A percentile compares a stretch with the other conserved stretches of the same genome.
Conservation (phyloP, 805 yeast genomes). For the Pichia rugopelliculosa region DNA sequence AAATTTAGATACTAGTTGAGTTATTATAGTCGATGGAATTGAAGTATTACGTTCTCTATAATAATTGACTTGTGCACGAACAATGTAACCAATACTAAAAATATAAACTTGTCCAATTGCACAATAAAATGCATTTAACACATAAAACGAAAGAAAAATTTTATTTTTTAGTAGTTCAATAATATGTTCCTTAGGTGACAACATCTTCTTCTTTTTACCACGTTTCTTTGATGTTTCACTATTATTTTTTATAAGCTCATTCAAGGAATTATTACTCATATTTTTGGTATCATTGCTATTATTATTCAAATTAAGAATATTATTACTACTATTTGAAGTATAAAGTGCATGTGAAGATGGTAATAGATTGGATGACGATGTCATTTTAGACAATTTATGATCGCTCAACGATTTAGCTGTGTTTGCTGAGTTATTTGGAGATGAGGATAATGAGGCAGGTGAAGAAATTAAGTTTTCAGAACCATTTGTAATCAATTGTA, state of each 20-base stretch:
- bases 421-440: neutral
- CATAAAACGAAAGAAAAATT: constrained; percentile 43
- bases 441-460: neutral
- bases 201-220: constrained; percentile 8
- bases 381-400: neutral
- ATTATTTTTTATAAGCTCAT: constrained; percentile 1
- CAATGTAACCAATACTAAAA: constrained; percentile 68
- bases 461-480: neutral
- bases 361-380: neutral
- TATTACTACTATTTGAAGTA: neutral
- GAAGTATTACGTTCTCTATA: constrained; percentile 10
- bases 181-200: constrained; percentile 20
- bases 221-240: constrained; percentile 7
- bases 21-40: neutral
- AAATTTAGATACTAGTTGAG: constrained; percentile 1
- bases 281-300: neutral
- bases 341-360: neutral
- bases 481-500: neutral
- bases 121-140: constrained; percentile 49
- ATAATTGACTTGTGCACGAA: constrained; percentile 36
- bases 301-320: neutral
- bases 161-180: constrained; percentile 22
- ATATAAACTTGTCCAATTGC: constrained; percentile 70
- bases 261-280: neutral
- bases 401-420: neutral